Base-by-base conservation (phyloP, 495 filamentous ascomycete species). In the Ramalina peruviana region DNA sequence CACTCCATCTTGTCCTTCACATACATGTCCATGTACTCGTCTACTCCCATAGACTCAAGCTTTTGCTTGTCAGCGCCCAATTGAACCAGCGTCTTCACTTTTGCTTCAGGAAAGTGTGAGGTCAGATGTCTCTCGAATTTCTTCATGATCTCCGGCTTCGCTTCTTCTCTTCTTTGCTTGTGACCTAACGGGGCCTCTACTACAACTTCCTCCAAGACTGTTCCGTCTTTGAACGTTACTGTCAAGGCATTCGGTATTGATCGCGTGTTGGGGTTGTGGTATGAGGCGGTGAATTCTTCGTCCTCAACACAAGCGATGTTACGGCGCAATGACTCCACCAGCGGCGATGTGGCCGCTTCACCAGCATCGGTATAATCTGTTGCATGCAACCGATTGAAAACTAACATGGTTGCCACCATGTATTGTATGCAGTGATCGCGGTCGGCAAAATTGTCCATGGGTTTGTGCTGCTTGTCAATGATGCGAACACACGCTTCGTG, bases 381-480 rank as follows among this genome's bases (percentile, higher is more conserved):
- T 20, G 92, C 88, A 44, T 86, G 84, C 40, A 98, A 80, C 47
- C 92, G 89, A 63, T 92, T 85, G 65, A 85, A 96, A 46, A 83
- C 83, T 52, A 98, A 79, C 83, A 96, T 96, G 52, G 87, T 88
- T 46, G 92, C 74, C 64, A 86, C 85, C 92, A 98, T 98, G 75
- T 98, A 98, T 67, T 95, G 92, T 56, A 98, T 90, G 71, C 92
- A 98, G 74, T 97, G 92, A 67, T 98, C 92, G 54, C 92, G 88
- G 68, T 98, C 92, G 54, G 92, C 92, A 62, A 95, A 98, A 75
- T 98, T 98, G 73, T 96, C 88, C 85, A 98, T 89, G 52, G 88
- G 82, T 75, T 96, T 97, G 75, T 94, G 92, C 69, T 97, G 93
- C 77, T 98, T 98, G 77, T 98, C 92, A 62, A 98, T 98, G 69